Conservation (phyloP, 208 protist genomes). For the Crithidia fasciculata region DNA sequence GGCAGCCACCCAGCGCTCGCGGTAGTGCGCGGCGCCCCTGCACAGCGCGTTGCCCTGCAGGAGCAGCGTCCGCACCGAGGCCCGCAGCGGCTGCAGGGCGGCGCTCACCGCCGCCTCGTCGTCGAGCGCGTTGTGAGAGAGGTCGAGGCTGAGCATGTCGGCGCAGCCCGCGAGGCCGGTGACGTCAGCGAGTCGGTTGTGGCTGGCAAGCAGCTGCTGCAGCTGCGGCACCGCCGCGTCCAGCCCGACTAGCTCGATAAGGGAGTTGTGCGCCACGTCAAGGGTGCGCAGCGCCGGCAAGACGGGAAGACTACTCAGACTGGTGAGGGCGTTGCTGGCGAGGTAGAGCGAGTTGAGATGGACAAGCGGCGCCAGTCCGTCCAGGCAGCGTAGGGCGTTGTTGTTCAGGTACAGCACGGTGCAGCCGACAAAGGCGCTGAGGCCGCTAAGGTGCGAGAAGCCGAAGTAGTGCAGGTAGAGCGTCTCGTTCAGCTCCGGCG, state of each 20-base stretch:
- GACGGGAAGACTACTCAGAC: conserved; percentile 63
- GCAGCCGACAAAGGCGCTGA: conserved; percentile 82
- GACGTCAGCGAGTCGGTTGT: conserved; percentile 50
- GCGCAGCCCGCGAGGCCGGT: conserved; percentile 18
- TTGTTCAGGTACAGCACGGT: conserved; percentile 91
- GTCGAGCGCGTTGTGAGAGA: conserved; percentile 67
- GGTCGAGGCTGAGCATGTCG: conserved; percentile 52
- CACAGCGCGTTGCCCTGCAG: conserved; percentile 84
- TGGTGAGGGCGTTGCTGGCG: conserved; percentile 80
- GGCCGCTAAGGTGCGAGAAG: conserved; percentile 66
- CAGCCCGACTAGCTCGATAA: conserved; percentile 54
- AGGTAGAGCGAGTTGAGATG: conserved; percentile 86
- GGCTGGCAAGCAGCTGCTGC: conserved; percentile 58
- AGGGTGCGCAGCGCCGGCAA: conserved; percentile 71
- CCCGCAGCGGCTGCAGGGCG: conserved; percentile 20
- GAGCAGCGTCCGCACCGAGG: conserved; percentile 71
- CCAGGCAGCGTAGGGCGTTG: conserved; percentile 86
- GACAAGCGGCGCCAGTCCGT: conserved; percentile 65
- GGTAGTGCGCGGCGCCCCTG: conserved; percentile 58
- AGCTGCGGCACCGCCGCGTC: conserved; percentile 41
- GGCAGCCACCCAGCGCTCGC: conserved; percentile 76
- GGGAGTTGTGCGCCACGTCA: conserved; percentile 87
- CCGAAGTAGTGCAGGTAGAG: conserved; percentile 93
- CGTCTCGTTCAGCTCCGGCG: conserved; percentile 93
- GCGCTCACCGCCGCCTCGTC: conserved; percentile 38